Percentiles rank a stretch among this genome's conserved stretches.
phyloP scores from a whole-genome alignment of 2,329 filamentous ascomycete genomes.

The Paracoccidioides brasiliensis region DNA sequence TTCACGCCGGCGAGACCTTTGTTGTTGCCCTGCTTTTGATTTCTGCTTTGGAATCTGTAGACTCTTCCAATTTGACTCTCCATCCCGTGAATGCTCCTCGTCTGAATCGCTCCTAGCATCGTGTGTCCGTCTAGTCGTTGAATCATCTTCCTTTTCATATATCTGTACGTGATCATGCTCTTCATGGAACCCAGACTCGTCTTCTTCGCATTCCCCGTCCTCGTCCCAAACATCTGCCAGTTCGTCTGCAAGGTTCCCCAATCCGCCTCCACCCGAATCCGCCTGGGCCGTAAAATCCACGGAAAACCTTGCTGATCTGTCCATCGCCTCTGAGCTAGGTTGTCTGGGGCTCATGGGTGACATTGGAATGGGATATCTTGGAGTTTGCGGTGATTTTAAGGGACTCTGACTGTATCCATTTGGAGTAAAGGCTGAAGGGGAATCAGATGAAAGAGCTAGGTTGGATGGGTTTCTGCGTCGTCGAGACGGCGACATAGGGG shows the following conservation, averaged over 20 bases:
- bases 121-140: slow-evolving; percentile 15
- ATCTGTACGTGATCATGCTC: slow-evolving; percentile 14
- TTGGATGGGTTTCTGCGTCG: slow-evolving; percentile 25
- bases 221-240: slow-evolving; percentile 46
- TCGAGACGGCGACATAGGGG: slow-evolving; percentile 22
- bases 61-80: slow-evolving; percentile 6
- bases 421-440: slow-evolving; percentile 19
- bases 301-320: slow-evolving; percentile 25
- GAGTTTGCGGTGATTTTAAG: slow-evolving; percentile 22
- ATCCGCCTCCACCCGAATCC: slow-evolving; percentile 31
- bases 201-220: slow-evolving; percentile 37
- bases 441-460: slow-evolving; percentile 25
- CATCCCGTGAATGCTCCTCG: slow-evolving; percentile 1
- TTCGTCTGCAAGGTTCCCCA: slow-evolving; percentile 52
- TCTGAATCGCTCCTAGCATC: slow-evolving; percentile 14
- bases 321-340: slow-evolving; percentile 24
- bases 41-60: slow-evolving; percentile 23
- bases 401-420: slow-evolving; percentile 23
- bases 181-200: slow-evolving; percentile 26
- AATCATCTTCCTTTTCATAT: slow-evolving; percentile 21
- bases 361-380: slow-evolving; percentile 24
- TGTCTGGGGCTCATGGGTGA: slow-evolving; percentile 29
- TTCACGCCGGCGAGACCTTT: slow-evolving; percentile 27
- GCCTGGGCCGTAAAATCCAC: slow-evolving; percentile 25
- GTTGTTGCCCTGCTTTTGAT: slow-evolving; percentile 20